A percentile compares a stretch with the other conserved stretches of the same genome.
Conservation (phyloP, 345 rosid genomes). For the Gossypium thurberi region DNA sequence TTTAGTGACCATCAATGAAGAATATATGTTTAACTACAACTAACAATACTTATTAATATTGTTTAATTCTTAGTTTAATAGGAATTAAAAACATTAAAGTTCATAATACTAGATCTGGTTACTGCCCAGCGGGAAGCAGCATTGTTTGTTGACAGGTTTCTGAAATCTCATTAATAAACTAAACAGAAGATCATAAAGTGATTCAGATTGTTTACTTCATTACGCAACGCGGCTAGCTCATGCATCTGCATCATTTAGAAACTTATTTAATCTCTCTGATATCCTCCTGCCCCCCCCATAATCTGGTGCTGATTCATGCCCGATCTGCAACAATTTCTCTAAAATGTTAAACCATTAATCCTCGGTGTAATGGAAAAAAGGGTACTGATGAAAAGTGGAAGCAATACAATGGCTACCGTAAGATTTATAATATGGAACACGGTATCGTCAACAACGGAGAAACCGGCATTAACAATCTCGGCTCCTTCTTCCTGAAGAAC, state of each 20-base stretch:
- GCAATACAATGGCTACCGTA: constrained; percentile 15
- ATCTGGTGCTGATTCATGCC: constrained; percentile 16
- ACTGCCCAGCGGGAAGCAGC: background rate
- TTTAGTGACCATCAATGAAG: too few species aligned
- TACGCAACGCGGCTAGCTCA: background rate
- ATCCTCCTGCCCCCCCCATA: constrained; percentile 30
- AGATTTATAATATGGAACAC: constrained; percentile 38
- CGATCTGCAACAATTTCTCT: constrained; percentile 25
- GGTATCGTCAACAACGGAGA: constrained; percentile 26
- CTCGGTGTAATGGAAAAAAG: background rate
- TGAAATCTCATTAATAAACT: background rate
- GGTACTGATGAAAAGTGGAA: background rate
- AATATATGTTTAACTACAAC: too few species aligned
- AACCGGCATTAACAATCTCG: constrained; percentile 34
- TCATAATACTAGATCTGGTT: background rate
- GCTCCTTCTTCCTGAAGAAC: constrained; percentile 42
- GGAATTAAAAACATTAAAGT: background rate
- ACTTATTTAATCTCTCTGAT: constrained; percentile 33
- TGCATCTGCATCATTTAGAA: constrained; percentile 21
- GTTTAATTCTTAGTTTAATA: background rate
- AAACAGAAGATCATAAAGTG: background rate
- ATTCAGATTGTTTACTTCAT: background rate
- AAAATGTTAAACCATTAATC: background rate
- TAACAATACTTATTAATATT: too few species aligned
- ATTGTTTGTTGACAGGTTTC: too few species aligned